Conservation (phyloP, 345 rosid genomes). For the Lepidium aucheri region DNA sequence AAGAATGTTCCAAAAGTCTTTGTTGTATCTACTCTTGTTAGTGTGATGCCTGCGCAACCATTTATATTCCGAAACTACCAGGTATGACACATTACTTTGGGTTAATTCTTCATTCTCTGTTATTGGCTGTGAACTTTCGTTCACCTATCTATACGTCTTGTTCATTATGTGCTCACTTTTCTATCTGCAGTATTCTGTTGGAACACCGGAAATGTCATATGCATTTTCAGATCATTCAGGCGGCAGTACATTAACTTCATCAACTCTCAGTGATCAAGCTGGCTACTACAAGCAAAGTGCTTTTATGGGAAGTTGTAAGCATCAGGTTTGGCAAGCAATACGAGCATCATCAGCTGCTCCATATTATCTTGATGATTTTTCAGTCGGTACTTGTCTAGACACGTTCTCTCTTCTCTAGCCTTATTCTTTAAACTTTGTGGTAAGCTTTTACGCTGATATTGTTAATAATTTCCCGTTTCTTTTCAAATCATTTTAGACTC, state of each 20-base stretch:
- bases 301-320: slow-evolving; percentile 95
- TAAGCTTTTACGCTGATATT: background rate
- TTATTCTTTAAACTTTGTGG: background rate
- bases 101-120: background rate
- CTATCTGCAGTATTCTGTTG: slow-evolving; percentile 69
- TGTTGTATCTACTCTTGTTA: slow-evolving; percentile 89
- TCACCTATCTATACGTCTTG: background rate
- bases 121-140: background rate
- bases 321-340: slow-evolving; percentile 95
- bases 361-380: slow-evolving; percentile 97
- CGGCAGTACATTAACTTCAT: slow-evolving; percentile 45
- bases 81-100: slow-evolving; percentile 33
- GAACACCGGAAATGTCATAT: slow-evolving; percentile 84
- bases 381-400: slow-evolving; percentile 61
- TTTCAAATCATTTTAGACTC: slow-evolving; percentile 38
- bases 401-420: background rate
- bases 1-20: slow-evolving; percentile 90
- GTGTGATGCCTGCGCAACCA: slow-evolving; percentile 93
- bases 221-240: slow-evolving; percentile 75
- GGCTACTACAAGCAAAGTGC: slow-evolving; percentile 84
- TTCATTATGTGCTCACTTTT: slow-evolving; percentile 4
- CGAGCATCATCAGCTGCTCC: slow-evolving; percentile 99
- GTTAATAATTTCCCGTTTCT: slow-evolving; percentile 3
- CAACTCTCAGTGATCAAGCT: slow-evolving; percentile 65
- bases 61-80: slow-evolving; percentile 95